These are phyloP conservation scores for Casuarina glauca DNA, from an alignment of 306 rosid species.

Conservation along the genomic window DNA sequence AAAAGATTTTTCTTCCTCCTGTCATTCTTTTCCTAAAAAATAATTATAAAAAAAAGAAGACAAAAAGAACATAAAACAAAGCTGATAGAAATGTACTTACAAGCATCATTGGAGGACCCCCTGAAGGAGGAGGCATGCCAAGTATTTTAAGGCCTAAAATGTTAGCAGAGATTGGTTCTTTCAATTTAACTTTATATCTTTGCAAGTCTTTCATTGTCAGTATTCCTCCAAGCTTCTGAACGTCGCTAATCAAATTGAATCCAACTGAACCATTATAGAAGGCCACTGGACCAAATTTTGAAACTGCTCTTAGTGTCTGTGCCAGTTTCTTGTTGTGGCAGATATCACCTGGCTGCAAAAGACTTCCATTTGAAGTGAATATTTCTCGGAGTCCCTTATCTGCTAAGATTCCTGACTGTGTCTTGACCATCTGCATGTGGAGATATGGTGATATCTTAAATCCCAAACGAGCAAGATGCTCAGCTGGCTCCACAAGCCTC, in stretches of 20 bases:
- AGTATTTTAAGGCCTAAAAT: slow-evolving; percentile 57
- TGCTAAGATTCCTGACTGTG: slow-evolving; percentile 46
- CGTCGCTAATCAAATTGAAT: slow-evolving; percentile 54
- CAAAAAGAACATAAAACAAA: not conserved
- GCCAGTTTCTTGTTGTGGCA: slow-evolving; percentile 60
- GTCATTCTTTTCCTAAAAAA: not conserved
- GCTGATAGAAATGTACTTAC: slow-evolving; percentile 39
- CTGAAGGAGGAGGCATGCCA: slow-evolving; percentile 88
- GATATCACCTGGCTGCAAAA: slow-evolving; percentile 53
- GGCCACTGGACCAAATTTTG: slow-evolving; percentile 48
- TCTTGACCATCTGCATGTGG: slow-evolving; percentile 47
- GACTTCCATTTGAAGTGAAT: slow-evolving; percentile 66
- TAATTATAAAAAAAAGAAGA: not conserved
- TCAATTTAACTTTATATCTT: slow-evolving; percentile 48
- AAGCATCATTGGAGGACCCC: slow-evolving; percentile 80
- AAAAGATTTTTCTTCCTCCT: not conserved
- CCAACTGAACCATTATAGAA: slow-evolving; percentile 70
- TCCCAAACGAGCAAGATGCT: slow-evolving; percentile 63
- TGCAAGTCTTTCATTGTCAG: slow-evolving; percentile 57
- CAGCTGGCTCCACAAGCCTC: slow-evolving; percentile 69
- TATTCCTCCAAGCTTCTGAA: slow-evolving; percentile 69
- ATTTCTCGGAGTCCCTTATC: slow-evolving; percentile 59
- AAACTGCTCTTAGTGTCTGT: slow-evolving; percentile 46
- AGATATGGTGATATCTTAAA: slow-evolving; percentile 71
- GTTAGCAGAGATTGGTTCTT: slow-evolving; percentile 42